These are phyloP conservation scores for Colletotrichum magnum DNA, from an alignment of 2,329 filamentous ascomycete genomes.

Conservation along the genomic window DNA sequence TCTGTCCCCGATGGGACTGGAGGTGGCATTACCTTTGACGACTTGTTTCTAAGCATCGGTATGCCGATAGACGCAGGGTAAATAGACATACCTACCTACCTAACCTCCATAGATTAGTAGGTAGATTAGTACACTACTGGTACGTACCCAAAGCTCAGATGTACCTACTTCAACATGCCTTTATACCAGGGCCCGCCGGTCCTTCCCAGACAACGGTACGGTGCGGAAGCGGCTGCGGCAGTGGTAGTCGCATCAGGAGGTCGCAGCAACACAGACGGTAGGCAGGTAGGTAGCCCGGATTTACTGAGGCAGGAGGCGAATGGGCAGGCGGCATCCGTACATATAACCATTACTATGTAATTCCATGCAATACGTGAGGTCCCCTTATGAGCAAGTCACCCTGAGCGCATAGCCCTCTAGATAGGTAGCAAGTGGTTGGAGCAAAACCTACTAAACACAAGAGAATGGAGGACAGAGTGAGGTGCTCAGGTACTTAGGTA, in stretches of 20 bases:
- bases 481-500: no score
- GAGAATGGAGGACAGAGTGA: no score
- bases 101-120: neutral
- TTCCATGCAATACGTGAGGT: no score
- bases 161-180: neutral
- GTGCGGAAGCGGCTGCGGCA: conserved; percentile 20
- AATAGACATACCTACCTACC: conserved; percentile 19
- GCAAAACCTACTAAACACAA: no score
- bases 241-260: neutral
- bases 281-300: conserved; percentile 4
- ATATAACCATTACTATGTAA: no score
- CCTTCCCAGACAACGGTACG: conserved; percentile 7
- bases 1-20: conserved; percentile 27
- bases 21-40: conserved; percentile 9
- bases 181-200: neutral
- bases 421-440: no score
- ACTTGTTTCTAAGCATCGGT: conserved; percentile 20
- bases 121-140: neutral
- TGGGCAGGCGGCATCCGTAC: no score
- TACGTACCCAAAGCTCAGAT: conserved; percentile 1
- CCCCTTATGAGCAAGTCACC: no score
- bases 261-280: neutral
- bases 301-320: neutral
- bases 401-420: no score
- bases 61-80: conserved; percentile 7